Percentiles rank a stretch among this genome's conserved stretches.
These are phyloP conservation scores for Colletotrichum sp. DNA, from an alignment of 2,329 filamentous ascomycete species.

Conservation along the genomic window DNA sequence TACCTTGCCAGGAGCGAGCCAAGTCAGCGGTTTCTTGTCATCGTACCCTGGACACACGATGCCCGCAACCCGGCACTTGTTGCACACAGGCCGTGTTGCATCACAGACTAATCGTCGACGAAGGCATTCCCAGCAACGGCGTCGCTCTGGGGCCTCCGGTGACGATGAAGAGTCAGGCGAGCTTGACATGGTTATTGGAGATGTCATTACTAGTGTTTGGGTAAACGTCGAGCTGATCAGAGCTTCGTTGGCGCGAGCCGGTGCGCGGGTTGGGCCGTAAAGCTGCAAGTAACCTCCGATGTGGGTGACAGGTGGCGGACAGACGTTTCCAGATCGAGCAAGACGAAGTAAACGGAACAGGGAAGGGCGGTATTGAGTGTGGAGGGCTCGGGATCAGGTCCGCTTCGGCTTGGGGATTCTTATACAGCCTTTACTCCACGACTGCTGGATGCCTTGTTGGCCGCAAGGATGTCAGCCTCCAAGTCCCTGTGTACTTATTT, in stretches of 20 bases:
- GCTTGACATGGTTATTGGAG: neutral
- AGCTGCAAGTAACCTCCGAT: neutral
- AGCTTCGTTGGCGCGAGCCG: neutral
- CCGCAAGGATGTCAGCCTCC: neutral
- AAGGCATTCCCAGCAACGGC: constrained; percentile 47
- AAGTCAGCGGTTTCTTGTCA: constrained; percentile 41
- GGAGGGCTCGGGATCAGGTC: neutral
- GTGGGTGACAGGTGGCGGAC: neutral
- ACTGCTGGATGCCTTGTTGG: neutral
- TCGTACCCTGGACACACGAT: constrained; percentile 44
- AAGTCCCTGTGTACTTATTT: constrained; percentile 4
- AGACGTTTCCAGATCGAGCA: constrained; percentile 5
- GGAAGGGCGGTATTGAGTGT: neutral
- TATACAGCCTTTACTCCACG: neutral
- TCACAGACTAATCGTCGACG: constrained; percentile 46
- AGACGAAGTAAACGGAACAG: neutral
- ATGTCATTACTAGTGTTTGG: neutral
- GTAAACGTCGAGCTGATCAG: neutral
- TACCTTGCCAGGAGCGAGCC: constrained; percentile 43
- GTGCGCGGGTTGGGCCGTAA: neutral
- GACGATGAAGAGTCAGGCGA: neutral
- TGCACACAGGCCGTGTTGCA: constrained; percentile 37
- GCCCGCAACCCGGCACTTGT: constrained; percentile 35
- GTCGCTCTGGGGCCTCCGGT: neutral
- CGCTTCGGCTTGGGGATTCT: constrained; percentile 1